These are phyloP conservation scores for Fusarium kyushuense DNA, from an alignment of 2,329 filamentous ascomycete genomes.

Conservation along the genomic window DNA sequence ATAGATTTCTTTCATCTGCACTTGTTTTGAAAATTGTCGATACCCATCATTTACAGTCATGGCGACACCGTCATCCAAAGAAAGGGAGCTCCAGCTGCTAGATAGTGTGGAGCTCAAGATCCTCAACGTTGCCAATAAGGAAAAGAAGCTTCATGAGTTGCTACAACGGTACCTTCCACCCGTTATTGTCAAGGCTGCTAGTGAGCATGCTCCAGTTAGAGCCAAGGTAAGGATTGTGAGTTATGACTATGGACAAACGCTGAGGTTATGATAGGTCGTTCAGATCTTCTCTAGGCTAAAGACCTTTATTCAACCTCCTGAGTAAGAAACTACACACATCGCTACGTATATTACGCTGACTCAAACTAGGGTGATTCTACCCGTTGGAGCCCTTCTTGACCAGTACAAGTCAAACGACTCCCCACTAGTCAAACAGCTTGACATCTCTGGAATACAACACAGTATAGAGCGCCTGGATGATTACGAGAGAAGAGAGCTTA, in stretches of 20 bases:
- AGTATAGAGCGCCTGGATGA: conserved; percentile 68
- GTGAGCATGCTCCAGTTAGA: conserved; percentile 82
- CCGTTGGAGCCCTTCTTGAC: conserved; percentile 84
- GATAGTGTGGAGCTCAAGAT: conserved; percentile 89
- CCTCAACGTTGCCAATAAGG: conserved; percentile 80
- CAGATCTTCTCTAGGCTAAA: conserved; percentile 65
- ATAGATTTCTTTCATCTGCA: background rate
- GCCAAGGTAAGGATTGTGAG: conserved; percentile 69
- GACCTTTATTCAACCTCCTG: conserved; percentile 65
- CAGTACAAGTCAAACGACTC: conserved; percentile 86
- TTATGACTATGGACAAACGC: background rate
- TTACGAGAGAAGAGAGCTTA: conserved; percentile 74
- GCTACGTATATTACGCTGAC: conserved; percentile 11
- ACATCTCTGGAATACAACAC: conserved; percentile 89
- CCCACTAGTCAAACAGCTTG: conserved; percentile 85
- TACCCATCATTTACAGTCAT: conserved; percentile 45
- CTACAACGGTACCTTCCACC: conserved; percentile 84
- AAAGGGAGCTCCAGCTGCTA: conserved; percentile 83
- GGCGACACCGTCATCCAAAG: conserved; percentile 61
- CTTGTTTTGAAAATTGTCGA: background rate
- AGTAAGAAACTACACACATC: conserved; percentile 43
- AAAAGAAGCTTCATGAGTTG: conserved; percentile 82
- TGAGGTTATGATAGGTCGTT: conserved; percentile 56
- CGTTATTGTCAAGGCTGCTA: conserved; percentile 86
- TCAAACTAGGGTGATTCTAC: conserved; percentile 73